Evolutionary conservation across 139 green algal genomes (phyloP), one percentile per base, ranked within the genome.

Genomic region (Deuterostichococcus epilithicus): DNA sequence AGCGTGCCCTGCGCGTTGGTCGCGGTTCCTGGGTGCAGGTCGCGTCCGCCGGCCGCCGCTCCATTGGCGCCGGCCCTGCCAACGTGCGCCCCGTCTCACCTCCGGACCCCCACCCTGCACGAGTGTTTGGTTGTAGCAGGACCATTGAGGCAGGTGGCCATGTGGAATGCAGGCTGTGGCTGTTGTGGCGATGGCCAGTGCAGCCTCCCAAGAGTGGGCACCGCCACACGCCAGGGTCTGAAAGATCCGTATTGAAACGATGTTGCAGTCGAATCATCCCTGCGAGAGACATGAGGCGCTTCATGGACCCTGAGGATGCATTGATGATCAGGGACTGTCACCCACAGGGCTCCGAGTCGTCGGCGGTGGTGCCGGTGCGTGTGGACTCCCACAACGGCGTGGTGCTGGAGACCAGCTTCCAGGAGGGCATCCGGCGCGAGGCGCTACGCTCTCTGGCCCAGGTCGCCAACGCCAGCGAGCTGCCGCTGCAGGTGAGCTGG

Each of bases 391-490:
- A 74, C 59, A 70, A 85, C 25, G 74, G 80, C 0, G 32, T 93
- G 33, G 83, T 91, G 26, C 76, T 93, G 74, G 88, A 96, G 77
- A 80, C 81, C 42, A 83, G 73, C 65, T 72, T 86, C 60, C 63
- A 59, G 70, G 72, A 78, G 23, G 90, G 90, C 13, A 59, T 82
- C 10, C 87, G 84, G 25, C 81, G 80, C 23, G 88, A 92, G 73
- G 35, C 84, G 67, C 86, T 96, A 60, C 91, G 92, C 32, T 82
- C 78, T 39, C 85, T 95, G 74, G 92, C 85, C 47, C 79, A 83
- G 74, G 63, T 97, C 0, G 39, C 83, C 70, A 97, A 97, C 78
- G 68, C 69, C 63, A 92, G 83, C 1, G 76, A 85, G 52, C 76
- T 94, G 28, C 15, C 79, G 5, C 78, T 97, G 73, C 87, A 96